These are phyloP conservation scores for Melaleuca quinquenervia DNA, from an alignment of 345 rosid genomes.

Conservation along the genomic window DNA sequence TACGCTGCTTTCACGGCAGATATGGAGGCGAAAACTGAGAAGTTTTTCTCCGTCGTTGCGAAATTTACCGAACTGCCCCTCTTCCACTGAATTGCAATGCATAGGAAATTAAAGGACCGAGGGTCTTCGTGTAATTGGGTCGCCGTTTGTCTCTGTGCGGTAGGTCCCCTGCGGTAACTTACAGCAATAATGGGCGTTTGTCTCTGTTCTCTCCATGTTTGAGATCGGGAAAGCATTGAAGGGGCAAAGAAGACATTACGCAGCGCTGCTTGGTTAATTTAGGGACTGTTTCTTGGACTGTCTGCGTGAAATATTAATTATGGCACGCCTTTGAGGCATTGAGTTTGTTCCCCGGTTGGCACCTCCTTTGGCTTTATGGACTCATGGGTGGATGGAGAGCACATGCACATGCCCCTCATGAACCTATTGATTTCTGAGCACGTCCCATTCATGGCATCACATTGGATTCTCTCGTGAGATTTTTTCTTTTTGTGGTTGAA, in stretches of 20 bases:
- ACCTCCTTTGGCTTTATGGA: conserved; percentile 20
- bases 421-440: conserved; percentile 23
- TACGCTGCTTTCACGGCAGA: conserved; percentile 48
- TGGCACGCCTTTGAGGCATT: not conserved
- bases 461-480: conserved; percentile 24
- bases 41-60: not conserved
- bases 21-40: conserved; percentile 22
- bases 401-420: conserved; percentile 19
- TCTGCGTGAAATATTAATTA: not conserved
- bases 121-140: conserved; percentile 20
- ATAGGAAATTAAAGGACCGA: not conserved
- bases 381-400: conserved; percentile 10
- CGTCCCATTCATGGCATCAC: conserved; percentile 2
- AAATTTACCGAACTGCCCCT: not conserved
- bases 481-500: conserved; percentile 34
- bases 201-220: conserved; percentile 3
- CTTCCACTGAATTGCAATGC: not conserved
- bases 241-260: not conserved
- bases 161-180: conserved; percentile 3
- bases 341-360: not conserved
- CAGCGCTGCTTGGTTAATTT: not conserved
- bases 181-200: conserved; percentile 11
- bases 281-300: not conserved
- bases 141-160: not conserved
- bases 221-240: not conserved